Evolutionary conservation across 2,329 filamentous ascomycete species (phyloP), one percentile per base, ranked within the genome.

Genomic region (Ceratocystis ficicola): DNA sequence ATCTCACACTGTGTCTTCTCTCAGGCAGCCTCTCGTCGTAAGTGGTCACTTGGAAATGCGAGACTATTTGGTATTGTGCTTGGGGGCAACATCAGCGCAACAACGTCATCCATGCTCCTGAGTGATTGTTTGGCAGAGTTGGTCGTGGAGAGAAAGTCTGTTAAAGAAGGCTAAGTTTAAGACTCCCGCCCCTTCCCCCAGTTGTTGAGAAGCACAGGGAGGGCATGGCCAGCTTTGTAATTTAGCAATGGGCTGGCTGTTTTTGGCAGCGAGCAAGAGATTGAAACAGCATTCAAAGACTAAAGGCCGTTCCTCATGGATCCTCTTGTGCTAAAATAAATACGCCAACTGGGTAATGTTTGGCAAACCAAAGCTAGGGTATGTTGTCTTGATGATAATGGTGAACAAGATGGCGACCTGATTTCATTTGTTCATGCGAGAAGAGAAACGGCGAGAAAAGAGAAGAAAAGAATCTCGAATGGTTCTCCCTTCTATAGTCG

Each of bases 371-470:
- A 36, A 10, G 32, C 32, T 3, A 3, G 32, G 32, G 32, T 10
- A 36, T 36, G 32, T 36, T 36, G 32, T 36, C 36, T 10, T 41
- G 10, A 41, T 41, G 36, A 17, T n/a, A 59, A 15, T 32, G 30
- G 30, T 15, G 55, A 30, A 30, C 15, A 30, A n/a, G 55, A 59
- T 32, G 52, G 55, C 12, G 28, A 59, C 20, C 22, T 50, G 46
- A 10, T 10, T 50, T 20, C 3, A 50, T 50, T 41, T 4, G 5
- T 50, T 20, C 17, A 50, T 30, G 22, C 2, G 25, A 32, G 22
- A 59, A 59, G 52, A 36, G 52, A 59, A 30, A 32, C 32, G 52
- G 22, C 52, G 52, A 59, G 52, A 59, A 59, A 59, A 59, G 52
- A 36, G 28, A 20, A 59, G 17, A 59, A 36, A 59, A 59, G 28